A percentile compares a stretch with the other conserved stretches of the same genome.
phyloP scores from a whole-genome alignment of 139 green algal species.

The Ulvella scutata region DNA sequence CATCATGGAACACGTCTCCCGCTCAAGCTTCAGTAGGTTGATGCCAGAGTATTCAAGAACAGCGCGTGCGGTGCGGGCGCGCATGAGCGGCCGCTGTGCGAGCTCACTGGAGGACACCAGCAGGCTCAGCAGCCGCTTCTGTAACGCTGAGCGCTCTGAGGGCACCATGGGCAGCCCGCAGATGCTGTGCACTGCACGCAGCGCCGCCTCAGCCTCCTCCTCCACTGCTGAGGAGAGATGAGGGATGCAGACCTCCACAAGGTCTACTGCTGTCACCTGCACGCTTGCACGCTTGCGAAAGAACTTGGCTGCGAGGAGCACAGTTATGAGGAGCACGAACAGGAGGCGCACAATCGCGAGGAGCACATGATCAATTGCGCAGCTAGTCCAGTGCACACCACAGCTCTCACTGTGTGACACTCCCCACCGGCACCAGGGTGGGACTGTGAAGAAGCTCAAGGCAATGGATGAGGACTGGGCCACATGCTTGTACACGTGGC shows the following conservation, averaged over 20 bases:
- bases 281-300: no score
- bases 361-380: no score
- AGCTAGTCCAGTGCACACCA: no score
- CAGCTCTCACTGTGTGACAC: no score
- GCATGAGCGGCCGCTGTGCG: background rate
- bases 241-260: background rate
- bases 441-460: no score
- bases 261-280: background rate
- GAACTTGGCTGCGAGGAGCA: no score
- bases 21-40: background rate
- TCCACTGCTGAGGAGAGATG: background rate
- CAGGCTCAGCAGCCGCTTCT: background rate
- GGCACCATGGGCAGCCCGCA: background rate
- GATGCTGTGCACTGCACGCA: background rate
- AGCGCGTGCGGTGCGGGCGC: background rate
- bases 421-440: no score
- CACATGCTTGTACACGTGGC: no score
- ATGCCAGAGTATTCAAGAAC: background rate
- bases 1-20: background rate
- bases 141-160: background rate
- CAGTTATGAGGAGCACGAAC: no score
- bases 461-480: no score
- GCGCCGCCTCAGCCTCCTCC: background rate
- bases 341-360: no score
- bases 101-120: background rate